Evolutionary conservation across 306 rosid genomes (phyloP).

Genomic region (Corylus avellana): DNA sequence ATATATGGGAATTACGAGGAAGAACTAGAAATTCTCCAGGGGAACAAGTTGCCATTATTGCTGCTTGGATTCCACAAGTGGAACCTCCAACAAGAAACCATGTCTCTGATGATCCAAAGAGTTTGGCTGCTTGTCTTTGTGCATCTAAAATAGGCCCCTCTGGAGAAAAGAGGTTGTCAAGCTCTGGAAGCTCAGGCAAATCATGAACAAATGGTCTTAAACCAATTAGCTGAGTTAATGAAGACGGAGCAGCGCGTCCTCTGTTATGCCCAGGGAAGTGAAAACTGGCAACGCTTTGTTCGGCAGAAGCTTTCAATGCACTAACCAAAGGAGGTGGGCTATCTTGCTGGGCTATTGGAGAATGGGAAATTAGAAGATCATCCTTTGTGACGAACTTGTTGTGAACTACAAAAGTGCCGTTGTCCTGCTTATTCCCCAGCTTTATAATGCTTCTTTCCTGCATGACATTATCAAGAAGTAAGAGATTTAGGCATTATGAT

Average conservation of each 20-base stretch:
- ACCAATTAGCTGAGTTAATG: slow-evolving; percentile 69
- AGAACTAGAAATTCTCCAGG: slow-evolving; percentile 75
- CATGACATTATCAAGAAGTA: slow-evolving; percentile 4
- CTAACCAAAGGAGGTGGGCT: slow-evolving; percentile 56
- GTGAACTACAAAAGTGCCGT: slow-evolving; percentile 17
- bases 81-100: slow-evolving; percentile 98
- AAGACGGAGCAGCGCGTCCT: slow-evolving; percentile 81
- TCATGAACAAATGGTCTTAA: slow-evolving; percentile 64
- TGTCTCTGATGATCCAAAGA: slow-evolving; percentile 74
- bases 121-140: slow-evolving; percentile 69
- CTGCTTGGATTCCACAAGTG: slow-evolving; percentile 90
- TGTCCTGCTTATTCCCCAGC: slow-evolving; percentile 14
- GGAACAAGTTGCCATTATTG: slow-evolving; percentile 77
- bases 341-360: slow-evolving; percentile 26
- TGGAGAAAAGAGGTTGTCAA: slow-evolving; percentile 77
- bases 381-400: slow-evolving; percentile 23
- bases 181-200: slow-evolving; percentile 76
- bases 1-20: slow-evolving; percentile 75
- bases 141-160: slow-evolving; percentile 82
- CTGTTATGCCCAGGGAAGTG: slow-evolving; percentile 97
- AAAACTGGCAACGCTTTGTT: slow-evolving; percentile 59
- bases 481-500: background rate
- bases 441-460: slow-evolving; percentile 39
- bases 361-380: slow-evolving; percentile 4
- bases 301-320: slow-evolving; percentile 73